These are phyloP conservation scores for Ceratocystis cubensis DNA, from an alignment of 2,329 filamentous ascomycete genomes.

Conservation along the genomic window DNA sequence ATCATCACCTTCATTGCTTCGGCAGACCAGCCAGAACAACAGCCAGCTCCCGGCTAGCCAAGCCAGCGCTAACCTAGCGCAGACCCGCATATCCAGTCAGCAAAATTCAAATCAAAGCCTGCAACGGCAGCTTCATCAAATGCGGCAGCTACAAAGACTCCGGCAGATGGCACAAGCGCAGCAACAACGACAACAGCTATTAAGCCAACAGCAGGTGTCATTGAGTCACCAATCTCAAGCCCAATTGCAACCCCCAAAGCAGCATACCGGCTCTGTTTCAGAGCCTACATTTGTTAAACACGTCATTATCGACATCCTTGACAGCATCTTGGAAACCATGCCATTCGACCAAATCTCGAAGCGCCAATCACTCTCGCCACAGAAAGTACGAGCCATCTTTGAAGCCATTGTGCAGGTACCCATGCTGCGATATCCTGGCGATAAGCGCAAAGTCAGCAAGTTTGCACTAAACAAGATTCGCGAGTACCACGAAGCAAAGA, in stretches of 20 bases:
- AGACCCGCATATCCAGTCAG: not conserved
- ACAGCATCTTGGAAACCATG: slow-evolving; percentile 36
- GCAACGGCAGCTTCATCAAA: not conserved
- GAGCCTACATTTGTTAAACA: slow-evolving; percentile 25
- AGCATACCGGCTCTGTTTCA: not conserved
- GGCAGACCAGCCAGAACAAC: not conserved
- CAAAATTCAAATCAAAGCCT: not conserved
- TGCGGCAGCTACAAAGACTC: not conserved
- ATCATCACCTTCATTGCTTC: not conserved
- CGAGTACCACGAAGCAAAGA: slow-evolving; percentile 34
- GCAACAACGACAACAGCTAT: not conserved
- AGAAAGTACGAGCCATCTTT: slow-evolving; percentile 37
- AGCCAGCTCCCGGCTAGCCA: not conserved
- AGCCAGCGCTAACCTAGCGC: not conserved
- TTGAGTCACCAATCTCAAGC: not conserved
- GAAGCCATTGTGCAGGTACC: slow-evolving; percentile 38
- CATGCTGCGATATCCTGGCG: slow-evolving; percentile 35
- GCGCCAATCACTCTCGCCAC: slow-evolving; percentile 33
- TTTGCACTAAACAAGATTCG: slow-evolving; percentile 33
- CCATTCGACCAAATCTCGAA: slow-evolving; percentile 36
- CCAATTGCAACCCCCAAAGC: not conserved
- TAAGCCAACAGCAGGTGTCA: not conserved
- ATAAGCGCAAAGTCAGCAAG: slow-evolving; percentile 30
- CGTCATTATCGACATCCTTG: slow-evolving; percentile 38
- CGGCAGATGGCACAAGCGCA: not conserved